Conservation (phyloP, 495 filamentous ascomycete species). For the Talaromyces adpressus region DNA sequence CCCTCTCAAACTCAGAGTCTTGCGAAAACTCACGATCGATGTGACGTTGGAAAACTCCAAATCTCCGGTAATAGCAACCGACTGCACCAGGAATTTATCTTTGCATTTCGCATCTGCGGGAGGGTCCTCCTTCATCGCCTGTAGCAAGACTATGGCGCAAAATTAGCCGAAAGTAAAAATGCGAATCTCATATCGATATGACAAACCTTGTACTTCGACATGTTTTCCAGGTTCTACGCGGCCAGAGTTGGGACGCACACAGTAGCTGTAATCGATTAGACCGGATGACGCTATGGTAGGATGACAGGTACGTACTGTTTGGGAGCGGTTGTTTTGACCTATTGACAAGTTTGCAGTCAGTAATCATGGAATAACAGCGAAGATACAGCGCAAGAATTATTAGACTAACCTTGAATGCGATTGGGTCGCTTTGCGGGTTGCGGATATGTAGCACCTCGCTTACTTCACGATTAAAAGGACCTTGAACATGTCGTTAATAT, state of each 20-base stretch:
- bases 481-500: constrained; percentile 40
- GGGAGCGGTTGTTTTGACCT: constrained; percentile 99
- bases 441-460: constrained; percentile 72
- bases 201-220: constrained; percentile 87
- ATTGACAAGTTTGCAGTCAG: constrained; percentile 3
- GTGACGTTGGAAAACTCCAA: constrained; percentile 74
- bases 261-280: constrained; percentile 63
- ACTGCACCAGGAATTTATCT: constrained; percentile 98
- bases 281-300: background rate
- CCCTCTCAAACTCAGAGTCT: background rate
- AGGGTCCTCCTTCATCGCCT: constrained; percentile 96
- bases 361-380: background rate
- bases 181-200: constrained; percentile 4
- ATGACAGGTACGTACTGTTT: constrained; percentile 70
- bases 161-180: constrained; percentile 10
- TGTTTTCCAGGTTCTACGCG: constrained; percentile 81
- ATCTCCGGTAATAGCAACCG: constrained; percentile 74
- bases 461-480: constrained; percentile 89
- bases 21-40: constrained; percentile 57
- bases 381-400: constrained; percentile 6
- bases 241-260: constrained; percentile 94
- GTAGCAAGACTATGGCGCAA: constrained; percentile 65
- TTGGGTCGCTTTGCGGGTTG: constrained; percentile 69
- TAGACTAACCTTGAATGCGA: constrained; percentile 86
- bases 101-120: constrained; percentile 78